phyloP scores from a whole-genome alignment of 768 basidiomycete species.

The Dioszegia hungarica region DNA sequence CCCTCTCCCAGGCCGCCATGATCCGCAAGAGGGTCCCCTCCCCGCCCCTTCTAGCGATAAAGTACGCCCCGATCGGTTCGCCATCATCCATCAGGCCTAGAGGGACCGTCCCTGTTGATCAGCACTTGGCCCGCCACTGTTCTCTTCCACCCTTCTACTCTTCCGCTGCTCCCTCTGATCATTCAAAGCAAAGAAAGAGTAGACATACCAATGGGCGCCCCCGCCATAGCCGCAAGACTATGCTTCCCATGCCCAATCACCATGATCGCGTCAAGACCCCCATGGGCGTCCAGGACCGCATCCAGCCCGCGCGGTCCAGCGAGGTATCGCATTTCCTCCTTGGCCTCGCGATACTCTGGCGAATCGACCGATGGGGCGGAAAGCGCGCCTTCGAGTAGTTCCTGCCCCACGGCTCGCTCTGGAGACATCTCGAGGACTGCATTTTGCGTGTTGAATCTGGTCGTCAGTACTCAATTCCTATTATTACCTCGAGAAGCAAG shows the following conservation, averaged over 20 bases:
- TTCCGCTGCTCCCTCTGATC: too few relatives aligned
- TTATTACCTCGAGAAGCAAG: background rate
- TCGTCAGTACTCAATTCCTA: background rate
- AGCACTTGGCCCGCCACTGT: background rate
- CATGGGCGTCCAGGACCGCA: slow-evolving; percentile 8
- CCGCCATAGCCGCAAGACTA: slow-evolving; percentile 22
- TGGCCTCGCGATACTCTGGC: slow-evolving; percentile 9
- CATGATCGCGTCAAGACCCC: slow-evolving; percentile 17
- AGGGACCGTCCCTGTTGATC: slow-evolving; percentile 3
- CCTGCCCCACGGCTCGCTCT: slow-evolving; percentile 16
- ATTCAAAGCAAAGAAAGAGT: too few relatives aligned
- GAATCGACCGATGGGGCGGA: slow-evolving; percentile 11
- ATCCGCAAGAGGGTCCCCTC: slow-evolving; percentile 9
- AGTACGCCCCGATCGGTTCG: slow-evolving; percentile 11
- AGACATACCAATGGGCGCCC: slow-evolving; percentile 9
- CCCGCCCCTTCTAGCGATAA: slow-evolving; percentile 7
- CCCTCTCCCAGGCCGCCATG: slow-evolving; percentile 15
- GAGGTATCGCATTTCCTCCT: slow-evolving; percentile 13
- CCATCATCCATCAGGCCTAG: slow-evolving; percentile 11
- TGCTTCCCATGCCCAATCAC: slow-evolving; percentile 19
- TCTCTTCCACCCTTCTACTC: too few relatives aligned
- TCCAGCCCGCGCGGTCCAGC: slow-evolving; percentile 18
- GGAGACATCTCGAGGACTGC: slow-evolving; percentile 23
- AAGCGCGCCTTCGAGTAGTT: slow-evolving; percentile 15
- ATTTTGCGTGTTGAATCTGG: slow-evolving; percentile 20